A percentile compares a stretch with the other conserved stretches of the same genome.
Evolutionary conservation across 106 monocot species (phyloP).

Genomic region (Cymbidium sinense): DNA sequence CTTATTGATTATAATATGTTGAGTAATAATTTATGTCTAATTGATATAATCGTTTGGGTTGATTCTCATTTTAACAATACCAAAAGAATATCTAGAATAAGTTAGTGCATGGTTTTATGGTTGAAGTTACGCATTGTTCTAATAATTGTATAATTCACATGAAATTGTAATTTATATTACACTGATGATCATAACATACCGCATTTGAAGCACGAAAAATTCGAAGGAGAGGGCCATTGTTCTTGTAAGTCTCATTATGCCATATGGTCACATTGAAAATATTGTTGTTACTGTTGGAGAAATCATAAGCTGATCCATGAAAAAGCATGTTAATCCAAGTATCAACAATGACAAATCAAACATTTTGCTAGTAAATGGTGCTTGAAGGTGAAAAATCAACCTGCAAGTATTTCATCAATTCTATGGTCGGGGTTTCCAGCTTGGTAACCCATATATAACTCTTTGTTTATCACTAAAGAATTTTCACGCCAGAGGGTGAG

Average conservation of each 20-base stretch:
- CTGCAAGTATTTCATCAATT: constrained; percentile 49
- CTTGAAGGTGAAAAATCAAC: constrained; percentile 17
- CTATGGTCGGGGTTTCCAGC: constrained; percentile 27
- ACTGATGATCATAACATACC: constrained; percentile 14
- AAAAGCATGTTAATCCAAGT: neutral
- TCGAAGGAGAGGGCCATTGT: constrained; percentile 12
- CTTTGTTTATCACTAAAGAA: constrained; percentile 43
- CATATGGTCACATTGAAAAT: constrained; percentile 21
- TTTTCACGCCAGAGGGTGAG: constrained; percentile 43
- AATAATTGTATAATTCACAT: no score
- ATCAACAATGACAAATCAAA: neutral
- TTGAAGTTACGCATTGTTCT: neutral
- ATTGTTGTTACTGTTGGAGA: constrained; percentile 26
- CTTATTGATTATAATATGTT: no score
- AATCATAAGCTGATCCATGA: constrained; percentile 39
- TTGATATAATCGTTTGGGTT: no score
- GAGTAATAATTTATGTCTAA: no score
- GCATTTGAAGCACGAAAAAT: constrained; percentile 29
- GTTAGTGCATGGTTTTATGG: neutral
- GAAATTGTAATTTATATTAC: neutral
- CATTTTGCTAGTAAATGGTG: neutral
- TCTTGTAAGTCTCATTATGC: constrained; percentile 23
- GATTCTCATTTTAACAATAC: no score
- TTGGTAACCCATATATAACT: constrained; percentile 37
- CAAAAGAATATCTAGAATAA: neutral